phyloP scores from a whole-genome alignment of 2,329 filamentous ascomycete genomes.

The Talaromyces funiculosus region DNA sequence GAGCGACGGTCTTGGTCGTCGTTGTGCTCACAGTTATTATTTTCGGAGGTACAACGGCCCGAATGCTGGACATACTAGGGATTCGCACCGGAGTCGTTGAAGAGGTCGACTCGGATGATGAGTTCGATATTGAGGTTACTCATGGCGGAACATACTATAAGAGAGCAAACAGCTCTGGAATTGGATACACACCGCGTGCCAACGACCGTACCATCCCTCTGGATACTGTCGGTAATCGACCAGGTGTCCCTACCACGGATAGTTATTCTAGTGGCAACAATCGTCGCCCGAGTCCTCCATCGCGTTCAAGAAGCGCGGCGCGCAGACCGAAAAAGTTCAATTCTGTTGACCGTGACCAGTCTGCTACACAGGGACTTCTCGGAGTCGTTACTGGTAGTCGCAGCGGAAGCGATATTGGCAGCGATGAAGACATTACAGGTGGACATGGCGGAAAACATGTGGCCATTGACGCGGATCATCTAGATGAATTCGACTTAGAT shows the following conservation, averaged over 20 bases:
- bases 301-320: slow-evolving; percentile 34
- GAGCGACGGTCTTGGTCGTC: slow-evolving; percentile 93
- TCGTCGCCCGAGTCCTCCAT: slow-evolving; percentile 42
- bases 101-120: slow-evolving; percentile 94
- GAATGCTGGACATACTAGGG: slow-evolving; percentile 96
- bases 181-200: slow-evolving; percentile 69
- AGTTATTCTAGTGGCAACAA: slow-evolving; percentile 57
- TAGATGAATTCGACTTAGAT: slow-evolving; percentile 36
- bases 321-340: slow-evolving; percentile 50
- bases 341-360: slow-evolving; percentile 36
- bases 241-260: slow-evolving; percentile 27
- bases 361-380: slow-evolving; percentile 49
- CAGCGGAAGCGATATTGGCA: slow-evolving; percentile 40
- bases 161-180: slow-evolving; percentile 61
- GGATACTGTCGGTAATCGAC: slow-evolving; percentile 41
- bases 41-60: slow-evolving; percentile 92
- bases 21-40: slow-evolving; percentile 98
- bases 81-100: slow-evolving; percentile 95
- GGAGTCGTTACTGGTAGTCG: slow-evolving; percentile 32
- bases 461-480: slow-evolving; percentile 23
- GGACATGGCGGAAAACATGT: slow-evolving; percentile 29
- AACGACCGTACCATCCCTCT: slow-evolving; percentile 55
- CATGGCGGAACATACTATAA: slow-evolving; percentile 72
- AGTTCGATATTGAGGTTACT: slow-evolving; percentile 89
- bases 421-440: slow-evolving; percentile 48